Base-by-base conservation (phyloP, 148 eudicot genomes). In the Chenopodium berlandieri region DNA sequence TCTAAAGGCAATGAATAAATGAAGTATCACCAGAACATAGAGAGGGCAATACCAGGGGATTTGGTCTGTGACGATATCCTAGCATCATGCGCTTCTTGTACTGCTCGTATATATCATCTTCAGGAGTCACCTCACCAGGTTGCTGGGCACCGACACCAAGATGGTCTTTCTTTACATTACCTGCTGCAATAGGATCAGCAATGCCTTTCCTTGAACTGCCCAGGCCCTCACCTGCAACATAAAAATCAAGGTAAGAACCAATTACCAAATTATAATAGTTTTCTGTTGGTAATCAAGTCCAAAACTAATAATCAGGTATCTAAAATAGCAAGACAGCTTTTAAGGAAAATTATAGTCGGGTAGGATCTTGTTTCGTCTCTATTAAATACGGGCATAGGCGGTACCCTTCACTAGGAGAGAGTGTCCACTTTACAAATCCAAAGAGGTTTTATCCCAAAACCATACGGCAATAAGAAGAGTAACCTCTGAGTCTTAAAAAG, bases 51-150 rank as follows among this genome's bases (percentile, higher is more conserved):
- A 96, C 99, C 95, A 96, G 80, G 65, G 99, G 99, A 78, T 96
- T 96, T 64, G 99, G 99, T 76, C 99, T 85, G 88, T 94, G 87
- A 16, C 86, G 84, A 78, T 96, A 96, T 75, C 99, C 99, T 19
- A 96, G 93, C 99, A 96, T 96, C 99, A 96, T 96, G 9, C 98
- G 92, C 87, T 96, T 96, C 89, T 96, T 96, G 83, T 96, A 96
- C 82, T 96, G 99, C 84, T 96, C 99, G 14, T 96, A 96, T 78
- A 96, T 96, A 82, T 96, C 99, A 83, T 96, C 99, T 0, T 94
- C 99, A 54, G 99, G 89, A 46, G 88, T 91, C 78, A 96, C 99
- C 82, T 96, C 99, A 7, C 99, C 98, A 0, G 99, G 99, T 52
- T 92, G 88, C 25, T 86, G 84, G n/a, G 99, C 99, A 58, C 99